Percentiles rank a stretch among this genome's conserved stretches.
Evolutionary conservation across 164 flowering plant species (phyloP).

Genomic region (Houttuynia cordata): DNA sequence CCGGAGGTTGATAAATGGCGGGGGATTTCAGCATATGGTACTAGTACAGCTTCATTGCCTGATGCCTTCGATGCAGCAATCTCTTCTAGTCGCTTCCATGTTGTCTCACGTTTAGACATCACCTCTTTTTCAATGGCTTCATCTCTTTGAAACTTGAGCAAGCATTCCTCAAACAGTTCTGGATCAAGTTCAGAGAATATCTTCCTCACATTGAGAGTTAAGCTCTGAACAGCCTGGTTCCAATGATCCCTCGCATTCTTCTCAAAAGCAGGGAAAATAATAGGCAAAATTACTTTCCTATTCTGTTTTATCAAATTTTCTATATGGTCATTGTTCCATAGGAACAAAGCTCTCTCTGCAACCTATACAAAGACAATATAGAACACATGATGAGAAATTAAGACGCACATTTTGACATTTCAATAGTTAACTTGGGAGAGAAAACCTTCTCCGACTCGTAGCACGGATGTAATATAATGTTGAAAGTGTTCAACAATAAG

Average conservation of each 20-base stretch:
- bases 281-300: constrained; percentile 50
- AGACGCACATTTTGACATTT: no score
- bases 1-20: constrained; percentile 12
- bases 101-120: constrained; percentile 33
- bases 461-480: no score
- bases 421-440: no score
- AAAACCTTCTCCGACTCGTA: no score
- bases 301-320: constrained; percentile 59
- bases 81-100: constrained; percentile 66
- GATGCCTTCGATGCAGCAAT: constrained; percentile 44
- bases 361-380: constrained; percentile 26
- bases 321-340: constrained; percentile 78
- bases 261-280: constrained; percentile 67
- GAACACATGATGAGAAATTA: neutral
- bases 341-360: constrained; percentile 70
- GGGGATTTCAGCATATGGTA: constrained; percentile 10
- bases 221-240: constrained; percentile 74
- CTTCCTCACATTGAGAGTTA: constrained; percentile 62
- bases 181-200: constrained; percentile 60
- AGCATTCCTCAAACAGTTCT: constrained; percentile 59
- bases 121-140: constrained; percentile 36
- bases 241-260: constrained; percentile 56
- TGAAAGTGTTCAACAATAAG: no score
- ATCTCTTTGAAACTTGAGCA: constrained; percentile 50
- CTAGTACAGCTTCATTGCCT: constrained; percentile 39